phyloP scores from a whole-genome alignment of 106 monocot genomes.

The Triglochin maritima region DNA sequence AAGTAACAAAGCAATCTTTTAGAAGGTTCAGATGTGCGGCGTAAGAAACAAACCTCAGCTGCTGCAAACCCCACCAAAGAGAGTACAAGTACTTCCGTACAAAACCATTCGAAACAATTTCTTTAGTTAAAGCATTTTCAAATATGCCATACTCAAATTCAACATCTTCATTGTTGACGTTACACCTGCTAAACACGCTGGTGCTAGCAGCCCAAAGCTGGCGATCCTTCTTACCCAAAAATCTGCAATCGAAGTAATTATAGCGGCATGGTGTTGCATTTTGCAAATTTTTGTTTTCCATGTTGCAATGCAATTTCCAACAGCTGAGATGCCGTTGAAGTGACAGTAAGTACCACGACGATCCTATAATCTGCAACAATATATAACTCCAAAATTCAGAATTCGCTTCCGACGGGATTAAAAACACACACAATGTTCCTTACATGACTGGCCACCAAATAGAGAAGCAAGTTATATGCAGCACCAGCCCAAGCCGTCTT shows the following conservation, averaged over 20 bases:
- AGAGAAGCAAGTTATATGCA: constrained; percentile 79
- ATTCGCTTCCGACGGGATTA: too few relatives aligned
- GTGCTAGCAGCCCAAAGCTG: constrained; percentile 41
- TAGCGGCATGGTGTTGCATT: not conserved
- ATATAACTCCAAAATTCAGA: too few relatives aligned
- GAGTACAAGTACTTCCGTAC: constrained; percentile 60
- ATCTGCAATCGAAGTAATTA: not conserved
- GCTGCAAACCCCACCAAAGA: constrained; percentile 39
- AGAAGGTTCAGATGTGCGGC: too few relatives aligned
- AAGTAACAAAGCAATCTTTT: too few relatives aligned
- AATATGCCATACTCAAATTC: constrained; percentile 62
- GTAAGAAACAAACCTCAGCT: not conserved
- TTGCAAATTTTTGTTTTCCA: constrained; percentile 12
- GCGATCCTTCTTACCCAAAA: not conserved
- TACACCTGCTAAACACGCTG: constrained; percentile 41
- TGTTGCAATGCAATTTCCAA: constrained; percentile 56
- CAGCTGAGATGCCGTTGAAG: constrained; percentile 68
- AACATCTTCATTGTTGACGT: constrained; percentile 28
- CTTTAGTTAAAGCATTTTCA: constrained; percentile 24
- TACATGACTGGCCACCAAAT: constrained; percentile 93
- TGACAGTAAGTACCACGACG: constrained; percentile 62
- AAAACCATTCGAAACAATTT: constrained; percentile 35
- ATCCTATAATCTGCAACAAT: constrained; percentile 57
- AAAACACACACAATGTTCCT: not conserved
- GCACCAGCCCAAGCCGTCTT: constrained; percentile 91